Conservation (phyloP, 2,329 filamentous ascomycete species). For the Trichoderma asperellum region DNA sequence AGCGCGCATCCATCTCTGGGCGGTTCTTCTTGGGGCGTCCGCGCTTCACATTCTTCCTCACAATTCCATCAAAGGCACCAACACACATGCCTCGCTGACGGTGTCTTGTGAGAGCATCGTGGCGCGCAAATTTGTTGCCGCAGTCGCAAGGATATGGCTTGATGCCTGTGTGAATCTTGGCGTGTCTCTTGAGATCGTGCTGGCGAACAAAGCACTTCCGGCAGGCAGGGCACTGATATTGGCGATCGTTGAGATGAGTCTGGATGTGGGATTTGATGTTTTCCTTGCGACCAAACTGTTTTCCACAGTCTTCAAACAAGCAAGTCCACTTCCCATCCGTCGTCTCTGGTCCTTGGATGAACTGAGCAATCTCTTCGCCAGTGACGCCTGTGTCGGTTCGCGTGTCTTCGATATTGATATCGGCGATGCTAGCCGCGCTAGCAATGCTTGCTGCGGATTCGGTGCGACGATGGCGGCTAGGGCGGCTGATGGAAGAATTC, state of each 20-base stretch:
- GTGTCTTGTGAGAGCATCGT: slow-evolving; percentile 93
- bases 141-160: slow-evolving; percentile 96
- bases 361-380: slow-evolving; percentile 78
- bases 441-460: slow-evolving; percentile 63
- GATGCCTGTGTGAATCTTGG: slow-evolving; percentile 95
- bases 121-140: slow-evolving; percentile 90
- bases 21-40: slow-evolving; percentile 66
- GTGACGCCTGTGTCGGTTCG: slow-evolving; percentile 83
- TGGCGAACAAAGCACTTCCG: slow-evolving; percentile 95
- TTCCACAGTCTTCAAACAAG: slow-evolving; percentile 76
- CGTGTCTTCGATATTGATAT: slow-evolving; percentile 67
- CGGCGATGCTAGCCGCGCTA: slow-evolving; percentile 62
- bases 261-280: slow-evolving; percentile 99
- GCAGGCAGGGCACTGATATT: slow-evolving; percentile 92
- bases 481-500: slow-evolving; percentile 31
- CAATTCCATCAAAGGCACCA: slow-evolving; percentile 83
- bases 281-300: slow-evolving; percentile 94
- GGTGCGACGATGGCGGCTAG: slow-evolving; percentile 55
- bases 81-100: slow-evolving; percentile 96
- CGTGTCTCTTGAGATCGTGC: slow-evolving; percentile 94
- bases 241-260: slow-evolving; percentile 93
- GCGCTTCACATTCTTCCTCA: slow-evolving; percentile 64
- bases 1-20: slow-evolving; percentile 59
- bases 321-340: slow-evolving; percentile 80
- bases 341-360: slow-evolving; percentile 72